phyloP scores from a whole-genome alignment of 2,329 filamentous ascomycete genomes.

The Clonostachys rhizophaga region DNA sequence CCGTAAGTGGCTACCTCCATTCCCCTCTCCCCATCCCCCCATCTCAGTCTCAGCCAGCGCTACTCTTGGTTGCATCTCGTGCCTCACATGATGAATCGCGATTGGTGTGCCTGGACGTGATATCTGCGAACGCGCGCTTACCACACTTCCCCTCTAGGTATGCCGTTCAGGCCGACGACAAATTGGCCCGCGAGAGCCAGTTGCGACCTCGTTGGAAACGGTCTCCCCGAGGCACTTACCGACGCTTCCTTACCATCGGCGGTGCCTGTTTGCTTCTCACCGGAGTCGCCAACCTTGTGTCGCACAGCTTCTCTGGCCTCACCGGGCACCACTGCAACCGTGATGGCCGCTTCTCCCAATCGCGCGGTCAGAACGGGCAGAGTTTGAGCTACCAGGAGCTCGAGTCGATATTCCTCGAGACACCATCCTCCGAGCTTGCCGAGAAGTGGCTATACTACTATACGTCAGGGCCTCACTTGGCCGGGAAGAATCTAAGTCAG shows the following conservation, averaged over 20 bases:
- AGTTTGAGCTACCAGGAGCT: slow-evolving; percentile 40
- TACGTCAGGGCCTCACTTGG: slow-evolving; percentile 69
- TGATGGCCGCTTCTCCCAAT: slow-evolving; percentile 17
- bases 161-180: too few relatives aligned
- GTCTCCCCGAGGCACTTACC: slow-evolving; percentile 55
- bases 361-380: slow-evolving; percentile 14
- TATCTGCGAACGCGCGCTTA: too few relatives aligned
- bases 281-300: slow-evolving; percentile 42
- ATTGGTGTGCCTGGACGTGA: too few relatives aligned
- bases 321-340: slow-evolving; percentile 24
- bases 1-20: too few relatives aligned
- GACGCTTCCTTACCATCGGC: slow-evolving; percentile 62
- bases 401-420: slow-evolving; percentile 51
- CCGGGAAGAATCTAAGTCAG: slow-evolving; percentile 74
- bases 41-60: too few relatives aligned
- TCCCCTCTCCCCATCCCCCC: too few relatives aligned
- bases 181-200: too few relatives aligned
- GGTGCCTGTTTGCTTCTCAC: slow-evolving; percentile 48
- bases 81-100: too few relatives aligned
- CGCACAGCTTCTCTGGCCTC: slow-evolving; percentile 38
- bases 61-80: too few relatives aligned
- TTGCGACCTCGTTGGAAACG: slow-evolving; percentile 28
- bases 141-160: too few relatives aligned
- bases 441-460: slow-evolving; percentile 77
- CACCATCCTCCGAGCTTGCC: slow-evolving; percentile 50